These are phyloP conservation scores for Ophiocordyceps sinensis DNA, from an alignment of 2,329 filamentous ascomycete species.

Conservation along the genomic window DNA sequence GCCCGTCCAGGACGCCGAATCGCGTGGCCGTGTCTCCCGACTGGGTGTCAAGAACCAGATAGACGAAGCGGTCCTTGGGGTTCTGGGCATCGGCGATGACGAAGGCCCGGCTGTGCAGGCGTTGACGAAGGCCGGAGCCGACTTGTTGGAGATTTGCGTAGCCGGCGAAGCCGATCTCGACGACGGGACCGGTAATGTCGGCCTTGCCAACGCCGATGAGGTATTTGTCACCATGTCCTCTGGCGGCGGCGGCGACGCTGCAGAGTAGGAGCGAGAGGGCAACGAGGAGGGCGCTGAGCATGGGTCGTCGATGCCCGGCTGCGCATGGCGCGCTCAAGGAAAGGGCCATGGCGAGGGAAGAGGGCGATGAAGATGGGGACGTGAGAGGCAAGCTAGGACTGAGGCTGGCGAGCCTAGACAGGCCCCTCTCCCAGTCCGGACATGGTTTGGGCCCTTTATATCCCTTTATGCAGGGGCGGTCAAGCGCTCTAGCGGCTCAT, in stretches of 20 bases:
- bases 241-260: background rate
- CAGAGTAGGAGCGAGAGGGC: conserved; percentile 3
- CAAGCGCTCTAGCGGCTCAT: too few relatives aligned
- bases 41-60: conserved; percentile 75
- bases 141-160: conserved; percentile 78
- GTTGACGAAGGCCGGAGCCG: conserved; percentile 72
- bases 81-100: conserved; percentile 59
- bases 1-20: conserved; percentile 68
- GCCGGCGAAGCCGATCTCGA: conserved; percentile 82
- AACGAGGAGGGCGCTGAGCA: conserved; percentile 1
- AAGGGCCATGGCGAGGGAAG: background rate
- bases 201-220: conserved; percentile 42
- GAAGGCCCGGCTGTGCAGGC: conserved; percentile 80
- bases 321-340: background rate
- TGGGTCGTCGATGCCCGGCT: background rate
- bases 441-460: too few relatives aligned
- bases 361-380: background rate
- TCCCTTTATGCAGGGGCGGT: too few relatives aligned
- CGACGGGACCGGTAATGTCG: conserved; percentile 58
- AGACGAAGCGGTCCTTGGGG: conserved; percentile 62
- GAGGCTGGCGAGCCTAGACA: too few relatives aligned
- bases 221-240: conserved; percentile 20
- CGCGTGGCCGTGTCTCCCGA: conserved; percentile 81
- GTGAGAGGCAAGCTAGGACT: too few relatives aligned
- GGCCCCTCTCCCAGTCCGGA: too few relatives aligned